Base-by-base conservation (phyloP, 371 early-diverging fungal genomes). In the Mucor piriformis region DNA sequence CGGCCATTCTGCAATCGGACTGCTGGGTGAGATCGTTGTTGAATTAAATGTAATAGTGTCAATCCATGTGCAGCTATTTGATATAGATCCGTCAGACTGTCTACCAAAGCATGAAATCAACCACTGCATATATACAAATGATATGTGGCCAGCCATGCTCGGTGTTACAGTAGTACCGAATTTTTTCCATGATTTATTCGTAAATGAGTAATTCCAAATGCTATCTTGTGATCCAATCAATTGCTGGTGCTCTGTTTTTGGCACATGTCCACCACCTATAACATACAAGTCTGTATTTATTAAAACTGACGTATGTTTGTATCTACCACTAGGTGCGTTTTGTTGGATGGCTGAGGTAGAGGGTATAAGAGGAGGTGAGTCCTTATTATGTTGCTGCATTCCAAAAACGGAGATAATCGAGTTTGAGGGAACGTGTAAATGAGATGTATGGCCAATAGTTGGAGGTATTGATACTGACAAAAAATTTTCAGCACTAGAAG, bases 81-180 rank as follows among this genome's bases (percentile, higher is more conserved):
- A 25, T 18, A 54, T 20, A 20, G 2, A 7, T 23, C 44, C 25
- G 16, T 50, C 25, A 2, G 29, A 24, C 11, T 50, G 57, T 24
- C 52, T 23, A 8, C 64, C 72, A 50, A 68, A 72, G 35, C 72
- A 72, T 24, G 69, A 63, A 35, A 72, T 50, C 5, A 72, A 32
- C 62, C 66, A 65, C 37, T 57, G 59, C 4, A 46, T 35, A 34
- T 57, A 56, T 16, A 40, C 27, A 37, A 72, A 33, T 18, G 66
- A 59, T 20, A 56, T 49, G 47, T 62, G 72, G 37, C 59, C 69
- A 24, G 57, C 43, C 18, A 65, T 12, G 15, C 43, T 27, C n/a
- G 16, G 20, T 20, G 38, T 38, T 21, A 29, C 8, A 21, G 13
- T 20, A 3, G 42, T 12, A 50, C 21, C 15, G n/a, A 50, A 27